Evolutionary conservation across 306 rosid genomes (phyloP), one percentile per base, ranked within the genome.

Genomic region (Sphenostylis stenocarpa): DNA sequence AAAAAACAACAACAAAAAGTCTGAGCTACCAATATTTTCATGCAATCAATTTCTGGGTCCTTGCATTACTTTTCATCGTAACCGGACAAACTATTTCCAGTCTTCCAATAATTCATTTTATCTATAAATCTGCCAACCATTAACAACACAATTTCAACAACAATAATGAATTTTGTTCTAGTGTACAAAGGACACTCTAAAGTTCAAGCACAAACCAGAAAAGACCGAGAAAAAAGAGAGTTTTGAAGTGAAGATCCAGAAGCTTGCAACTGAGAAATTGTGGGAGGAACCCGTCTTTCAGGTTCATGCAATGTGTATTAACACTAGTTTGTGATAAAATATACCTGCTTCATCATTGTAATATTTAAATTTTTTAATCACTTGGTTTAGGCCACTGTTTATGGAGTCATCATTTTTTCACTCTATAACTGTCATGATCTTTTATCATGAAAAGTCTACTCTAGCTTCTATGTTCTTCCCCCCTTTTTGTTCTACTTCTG

Each of bases 131-230:
- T 3, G 17, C 28, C 34, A 47, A 47, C 5, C 7, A 45, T 4
- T 47, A 63, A 10, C 29, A 38, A 9, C n/a, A 49, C 23, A 69
- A 48, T 11, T 48, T 15, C 24, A 17, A 19, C 49, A 64, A 9
- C 43, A 52, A 5, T 34, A 6, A 52, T 34, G 23, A 20, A 20
- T 52, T 52, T 52, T 7, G 11, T 13, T 38, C 4, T 8, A 15
- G 4, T 28, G 43, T 66, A 73, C 63, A 55, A 80, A 65, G 69
- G 34, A 55, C 13, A 66, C 34, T 23, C 62, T 65, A 43, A 43
- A 36, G 68, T 39, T 51, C 15, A n/a, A 16, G 52, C 0, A 41
- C 17, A 41, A 73, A 39, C 10, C 45, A 66, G 21, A 23, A 34
- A 65, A 65, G 13, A n/a, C 29, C 11, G 21, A 51, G 38, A 15